Percentiles rank a stretch among this genome's conserved stretches.
These are phyloP conservation scores for Ormosia semicastrata DNA, from an alignment of 306 rosid genomes.

Conservation along the genomic window DNA sequence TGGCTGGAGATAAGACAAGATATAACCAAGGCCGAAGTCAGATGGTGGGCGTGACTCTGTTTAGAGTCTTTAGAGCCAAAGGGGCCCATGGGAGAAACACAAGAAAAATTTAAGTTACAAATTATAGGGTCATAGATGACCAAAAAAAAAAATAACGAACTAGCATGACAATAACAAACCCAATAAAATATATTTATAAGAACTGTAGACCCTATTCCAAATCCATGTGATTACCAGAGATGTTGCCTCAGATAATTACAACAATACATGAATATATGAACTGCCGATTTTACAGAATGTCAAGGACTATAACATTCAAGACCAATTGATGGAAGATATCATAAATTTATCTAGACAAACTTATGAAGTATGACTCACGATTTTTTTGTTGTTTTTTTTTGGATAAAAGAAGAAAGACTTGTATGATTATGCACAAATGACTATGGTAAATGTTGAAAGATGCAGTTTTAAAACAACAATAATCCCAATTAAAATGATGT, in stretches of 20 bases:
- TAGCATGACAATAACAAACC: not conserved
- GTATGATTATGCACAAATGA: not conserved
- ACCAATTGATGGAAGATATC: not conserved
- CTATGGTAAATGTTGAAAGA: not conserved
- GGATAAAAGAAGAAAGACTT: no score
- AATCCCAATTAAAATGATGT: not conserved
- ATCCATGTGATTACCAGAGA: not conserved
- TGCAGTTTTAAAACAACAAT: not conserved
- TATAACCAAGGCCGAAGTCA: slow-evolving; percentile 7
- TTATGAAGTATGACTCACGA: no score
- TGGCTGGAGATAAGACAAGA: slow-evolving; percentile 66
- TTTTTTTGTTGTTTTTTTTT: no score
- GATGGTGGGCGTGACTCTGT: not conserved
- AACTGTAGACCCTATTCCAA: not conserved
- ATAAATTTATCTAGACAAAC: not conserved
- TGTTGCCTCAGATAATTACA: not conserved
- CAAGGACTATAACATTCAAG: not conserved
- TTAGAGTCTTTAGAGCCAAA: not conserved
- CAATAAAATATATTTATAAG: not conserved
- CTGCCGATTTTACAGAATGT: not conserved
- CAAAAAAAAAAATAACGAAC: not conserved
- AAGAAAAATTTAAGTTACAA: slow-evolving; percentile 17
- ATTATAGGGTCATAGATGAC: not conserved
- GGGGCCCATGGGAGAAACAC: not conserved
- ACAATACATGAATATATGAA: not conserved